Percentiles rank a stretch among this genome's conserved stretches.
Conservation (phyloP, 2,329 filamentous ascomycete genomes). For the Aspergillus sp. region DNA sequence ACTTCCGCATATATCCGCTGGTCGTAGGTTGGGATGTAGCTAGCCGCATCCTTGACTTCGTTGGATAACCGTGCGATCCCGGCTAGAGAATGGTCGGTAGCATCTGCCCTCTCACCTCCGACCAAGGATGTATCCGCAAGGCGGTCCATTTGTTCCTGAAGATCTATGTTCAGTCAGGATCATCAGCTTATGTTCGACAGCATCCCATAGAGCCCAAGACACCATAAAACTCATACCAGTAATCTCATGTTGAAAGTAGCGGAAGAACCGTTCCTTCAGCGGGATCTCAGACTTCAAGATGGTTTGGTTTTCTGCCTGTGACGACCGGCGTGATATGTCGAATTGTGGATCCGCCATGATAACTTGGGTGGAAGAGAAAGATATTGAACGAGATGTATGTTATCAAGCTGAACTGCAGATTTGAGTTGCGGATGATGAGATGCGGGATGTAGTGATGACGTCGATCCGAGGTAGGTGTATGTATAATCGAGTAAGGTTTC, state of each 20-base stretch:
- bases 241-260: constrained; percentile 73
- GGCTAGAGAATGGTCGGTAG: constrained; percentile 73
- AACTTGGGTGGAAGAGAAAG: too few species aligned
- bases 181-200: constrained; percentile 10
- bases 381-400: too few species aligned
- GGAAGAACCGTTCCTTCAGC: constrained; percentile 76
- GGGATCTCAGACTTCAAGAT: constrained; percentile 33
- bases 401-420: not conserved
- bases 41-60: constrained; percentile 77
- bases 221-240: constrained; percentile 50
- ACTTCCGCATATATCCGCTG: constrained; percentile 81
- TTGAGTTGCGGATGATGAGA: not conserved
- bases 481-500: too few species aligned
- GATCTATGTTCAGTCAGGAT: constrained; percentile 44
- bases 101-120: constrained; percentile 72
- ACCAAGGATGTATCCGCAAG: constrained; percentile 59
- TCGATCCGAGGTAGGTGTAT: constrained; percentile 12
- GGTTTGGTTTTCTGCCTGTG: constrained; percentile 28
- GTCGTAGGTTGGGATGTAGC: constrained; percentile 82
- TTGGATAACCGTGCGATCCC: constrained; percentile 76
- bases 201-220: not conserved
- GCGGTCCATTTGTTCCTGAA: constrained; percentile 70
- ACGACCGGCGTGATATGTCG: constrained; percentile 23
- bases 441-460: constrained; percentile 26
- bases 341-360: constrained; percentile 28